phyloP scores from a whole-genome alignment of 345 rosid species.

The Hypericum perforatum region DNA sequence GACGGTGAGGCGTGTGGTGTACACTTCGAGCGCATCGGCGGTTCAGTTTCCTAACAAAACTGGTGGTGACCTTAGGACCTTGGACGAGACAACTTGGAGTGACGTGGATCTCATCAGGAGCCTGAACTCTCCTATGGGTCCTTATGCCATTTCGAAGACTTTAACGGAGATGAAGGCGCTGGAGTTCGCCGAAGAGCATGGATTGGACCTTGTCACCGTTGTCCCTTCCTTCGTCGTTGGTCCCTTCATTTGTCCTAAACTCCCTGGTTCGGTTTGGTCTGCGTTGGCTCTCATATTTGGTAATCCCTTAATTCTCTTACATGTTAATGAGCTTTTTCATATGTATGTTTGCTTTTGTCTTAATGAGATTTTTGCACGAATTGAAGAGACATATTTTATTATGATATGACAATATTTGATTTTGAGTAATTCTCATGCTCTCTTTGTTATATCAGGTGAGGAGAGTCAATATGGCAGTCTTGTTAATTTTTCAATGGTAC shows the following conservation, averaged over 20 bases:
- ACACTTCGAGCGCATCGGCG: constrained; percentile 43
- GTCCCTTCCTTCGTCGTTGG: constrained; percentile 37
- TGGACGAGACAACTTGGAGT: constrained; percentile 29
- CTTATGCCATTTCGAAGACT: constrained; percentile 30
- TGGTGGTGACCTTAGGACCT: not conserved
- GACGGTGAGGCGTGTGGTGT: constrained; percentile 50
- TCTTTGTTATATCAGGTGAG: constrained; percentile 2
- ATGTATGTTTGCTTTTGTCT: no score
- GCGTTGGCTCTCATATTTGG: constrained; percentile 29
- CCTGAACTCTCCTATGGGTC: constrained; percentile 22
- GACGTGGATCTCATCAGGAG: constrained; percentile 26
- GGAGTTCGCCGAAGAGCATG: constrained; percentile 28
- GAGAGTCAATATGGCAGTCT: constrained; percentile 16
- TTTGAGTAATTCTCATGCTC: no score
- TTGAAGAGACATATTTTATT: no score
- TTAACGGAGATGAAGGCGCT: constrained; percentile 32
- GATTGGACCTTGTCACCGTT: constrained; percentile 35
- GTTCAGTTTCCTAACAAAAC: constrained; percentile 14
- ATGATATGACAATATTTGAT: no score
- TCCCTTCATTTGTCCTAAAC: constrained; percentile 37
- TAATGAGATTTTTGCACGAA: no score
- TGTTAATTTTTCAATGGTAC: constrained; percentile 30
- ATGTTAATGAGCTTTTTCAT: no score
- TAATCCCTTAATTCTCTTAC: constrained; percentile 2
- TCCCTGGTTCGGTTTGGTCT: constrained; percentile 31